Evolutionary conservation across 495 filamentous ascomycete species (phyloP).

Genomic region (Aspergillus coremiiformis): DNA sequence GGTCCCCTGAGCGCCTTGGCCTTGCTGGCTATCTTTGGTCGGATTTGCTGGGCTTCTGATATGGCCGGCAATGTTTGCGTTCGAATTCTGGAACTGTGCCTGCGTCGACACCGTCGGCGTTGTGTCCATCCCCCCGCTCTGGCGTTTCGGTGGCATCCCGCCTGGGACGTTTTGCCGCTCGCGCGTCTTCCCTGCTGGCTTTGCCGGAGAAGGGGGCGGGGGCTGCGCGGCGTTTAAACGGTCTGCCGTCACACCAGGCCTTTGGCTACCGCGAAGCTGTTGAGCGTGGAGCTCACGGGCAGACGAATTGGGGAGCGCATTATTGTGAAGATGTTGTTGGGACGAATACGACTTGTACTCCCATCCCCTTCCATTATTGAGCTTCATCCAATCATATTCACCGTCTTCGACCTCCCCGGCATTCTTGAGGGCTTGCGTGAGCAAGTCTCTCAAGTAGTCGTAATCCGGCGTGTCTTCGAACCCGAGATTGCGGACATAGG

Average conservation of each 20-base stretch:
- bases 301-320: slow-evolving; percentile 65
- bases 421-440: slow-evolving; percentile 94
- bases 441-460: slow-evolving; percentile 92
- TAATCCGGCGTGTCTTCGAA: slow-evolving; percentile 99
- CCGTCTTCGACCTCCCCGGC: slow-evolving; percentile 94
- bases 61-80: slow-evolving; percentile 68
- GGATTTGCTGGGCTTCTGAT: slow-evolving; percentile 52
- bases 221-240: slow-evolving; percentile 97
- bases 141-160: slow-evolving; percentile 60
- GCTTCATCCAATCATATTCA: slow-evolving; percentile 99
- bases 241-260: slow-evolving; percentile 63
- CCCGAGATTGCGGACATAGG: slow-evolving; percentile 92
- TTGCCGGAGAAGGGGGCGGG: slow-evolving; percentile 81
- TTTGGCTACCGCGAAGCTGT: slow-evolving; percentile 52
- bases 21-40: slow-evolving; percentile 44
- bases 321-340: slow-evolving; percentile 65
- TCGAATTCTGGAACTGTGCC: slow-evolving; percentile 86
- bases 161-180: slow-evolving; percentile 75
- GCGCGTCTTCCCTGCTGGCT: slow-evolving; percentile 66
- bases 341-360: slow-evolving; percentile 86
- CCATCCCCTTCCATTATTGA: slow-evolving; percentile 91
- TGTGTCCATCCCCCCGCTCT: slow-evolving; percentile 70
- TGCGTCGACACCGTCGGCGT: slow-evolving; percentile 79
- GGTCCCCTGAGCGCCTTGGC: slow-evolving; percentile 31
- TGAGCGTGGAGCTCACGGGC: slow-evolving; percentile 66